Evolutionary conservation across 169 alveolate species (phyloP).

Genomic region (Eimeria sp.): DNA sequence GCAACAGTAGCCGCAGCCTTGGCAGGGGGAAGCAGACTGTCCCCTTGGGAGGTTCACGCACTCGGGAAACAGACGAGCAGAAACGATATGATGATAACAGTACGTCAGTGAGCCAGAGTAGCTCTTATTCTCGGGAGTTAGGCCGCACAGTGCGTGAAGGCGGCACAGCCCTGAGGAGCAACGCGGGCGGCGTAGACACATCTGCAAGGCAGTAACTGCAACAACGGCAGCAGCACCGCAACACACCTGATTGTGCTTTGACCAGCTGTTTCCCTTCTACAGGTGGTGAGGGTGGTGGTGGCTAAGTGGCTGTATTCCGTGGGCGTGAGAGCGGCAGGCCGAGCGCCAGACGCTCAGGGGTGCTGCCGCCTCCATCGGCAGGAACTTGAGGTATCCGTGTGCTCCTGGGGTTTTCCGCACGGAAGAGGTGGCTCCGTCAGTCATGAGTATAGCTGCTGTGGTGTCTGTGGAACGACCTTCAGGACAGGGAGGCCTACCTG

Average conservation of each 20-base stretch:
- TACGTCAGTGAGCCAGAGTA: background rate
- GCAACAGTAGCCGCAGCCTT: conserved; percentile 61
- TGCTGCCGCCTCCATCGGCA: conserved; percentile 31
- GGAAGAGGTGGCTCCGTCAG: background rate
- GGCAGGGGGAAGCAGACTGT: background rate
- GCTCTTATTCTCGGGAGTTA: background rate
- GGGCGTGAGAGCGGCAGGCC: conserved; percentile 64
- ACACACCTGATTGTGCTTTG: background rate
- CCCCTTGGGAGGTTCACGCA: background rate
- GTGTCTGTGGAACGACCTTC: background rate
- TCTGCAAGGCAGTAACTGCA: background rate
- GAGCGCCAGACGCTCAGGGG: background rate
- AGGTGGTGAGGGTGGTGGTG: conserved; percentile 40
- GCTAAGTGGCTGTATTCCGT: conserved; percentile 44
- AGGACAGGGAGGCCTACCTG: background rate
- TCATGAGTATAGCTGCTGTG: background rate
- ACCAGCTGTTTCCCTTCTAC: conserved; percentile 3
- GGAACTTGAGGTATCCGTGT: background rate
- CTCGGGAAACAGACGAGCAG: background rate
- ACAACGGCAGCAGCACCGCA: conserved; percentile 1
- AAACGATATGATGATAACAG: conserved; percentile 7
- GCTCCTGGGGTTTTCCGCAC: background rate
- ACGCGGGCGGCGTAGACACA: conserved; percentile 8
- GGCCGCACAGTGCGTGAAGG: background rate
- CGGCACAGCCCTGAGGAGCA: background rate